These are phyloP conservation scores for Penicillium hesseltinei DNA, from an alignment of 2,329 filamentous ascomycete species.

Conservation along the genomic window DNA sequence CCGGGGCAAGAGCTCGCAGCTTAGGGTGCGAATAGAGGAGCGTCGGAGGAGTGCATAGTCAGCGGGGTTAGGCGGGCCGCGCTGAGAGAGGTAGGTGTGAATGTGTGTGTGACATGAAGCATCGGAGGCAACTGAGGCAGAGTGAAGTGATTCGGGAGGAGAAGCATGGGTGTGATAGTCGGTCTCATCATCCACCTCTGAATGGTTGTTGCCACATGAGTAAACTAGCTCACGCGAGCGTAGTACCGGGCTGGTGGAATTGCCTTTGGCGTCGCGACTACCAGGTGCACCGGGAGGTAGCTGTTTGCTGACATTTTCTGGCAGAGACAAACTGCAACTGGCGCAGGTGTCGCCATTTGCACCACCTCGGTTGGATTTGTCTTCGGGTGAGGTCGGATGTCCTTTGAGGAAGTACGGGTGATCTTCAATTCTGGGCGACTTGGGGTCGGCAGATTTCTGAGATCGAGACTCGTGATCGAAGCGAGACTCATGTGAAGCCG, in stretches of 20 bases:
- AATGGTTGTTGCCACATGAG: conserved; percentile 47
- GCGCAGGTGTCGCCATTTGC: conserved; percentile 55
- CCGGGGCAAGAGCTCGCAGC: conserved; percentile 56
- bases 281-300: conserved; percentile 55
- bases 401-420: conserved; percentile 52
- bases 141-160: conserved; percentile 40
- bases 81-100: conserved; percentile 58
- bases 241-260: conserved; percentile 55
- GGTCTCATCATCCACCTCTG: conserved; percentile 37
- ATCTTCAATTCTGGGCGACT: conserved; percentile 43
- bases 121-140: conserved; percentile 45
- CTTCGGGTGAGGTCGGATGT: conserved; percentile 41
- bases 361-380: conserved; percentile 45
- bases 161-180: conserved; percentile 39
- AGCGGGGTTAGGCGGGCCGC: conserved; percentile 53
- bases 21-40: conserved; percentile 58
- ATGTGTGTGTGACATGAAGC: conserved; percentile 55
- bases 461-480: conserved; percentile 15
- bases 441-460: conserved; percentile 16
- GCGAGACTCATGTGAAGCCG: conserved; percentile 25
- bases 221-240: conserved; percentile 55
- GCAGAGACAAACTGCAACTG: conserved; percentile 57
- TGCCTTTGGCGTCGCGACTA: conserved; percentile 48
- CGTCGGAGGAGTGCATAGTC: conserved; percentile 57
- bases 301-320: conserved; percentile 53